Evolutionary conservation across 1,139 yeast genomes (phyloP).

Genomic region (Nakaseomyces nivariensis): DNA sequence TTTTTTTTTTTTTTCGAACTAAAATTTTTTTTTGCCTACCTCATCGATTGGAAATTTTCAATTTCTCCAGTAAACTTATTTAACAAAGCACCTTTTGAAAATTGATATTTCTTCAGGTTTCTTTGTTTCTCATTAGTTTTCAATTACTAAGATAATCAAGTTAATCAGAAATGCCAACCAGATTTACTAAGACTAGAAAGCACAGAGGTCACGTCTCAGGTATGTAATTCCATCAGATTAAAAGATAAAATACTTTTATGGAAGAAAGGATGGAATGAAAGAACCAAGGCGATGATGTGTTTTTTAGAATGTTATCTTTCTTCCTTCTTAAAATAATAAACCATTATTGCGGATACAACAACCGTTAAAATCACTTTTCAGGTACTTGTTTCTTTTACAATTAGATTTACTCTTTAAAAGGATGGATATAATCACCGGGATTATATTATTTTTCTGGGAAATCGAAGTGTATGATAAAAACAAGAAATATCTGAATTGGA

Average conservation of each 20-base stretch:
- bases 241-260: background rate
- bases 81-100: too few relatives aligned
- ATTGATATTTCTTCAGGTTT: too few relatives aligned
- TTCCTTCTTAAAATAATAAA: background rate
- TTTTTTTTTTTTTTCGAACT: too few relatives aligned
- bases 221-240: constrained; percentile 41
- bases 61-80: too few relatives aligned
- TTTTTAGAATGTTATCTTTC: constrained; percentile 6
- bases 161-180: constrained; percentile 76
- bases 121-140: background rate
- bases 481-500: background rate
- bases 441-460: background rate
- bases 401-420: background rate
- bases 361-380: background rate
- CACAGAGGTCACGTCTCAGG: constrained; percentile 99
- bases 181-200: constrained; percentile 99
- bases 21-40: too few relatives aligned
- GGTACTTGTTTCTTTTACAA: background rate
- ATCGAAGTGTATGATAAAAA: too few relatives aligned
- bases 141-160: background rate
- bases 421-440: constrained; percentile 1
- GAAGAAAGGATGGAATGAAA: constrained; percentile 31
- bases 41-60: too few relatives aligned
- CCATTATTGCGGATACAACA: background rate
- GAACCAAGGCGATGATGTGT: constrained; percentile 32